Base-by-base conservation (phyloP, 257 asterid genomes). In the Schizonepeta tenuifolia region DNA sequence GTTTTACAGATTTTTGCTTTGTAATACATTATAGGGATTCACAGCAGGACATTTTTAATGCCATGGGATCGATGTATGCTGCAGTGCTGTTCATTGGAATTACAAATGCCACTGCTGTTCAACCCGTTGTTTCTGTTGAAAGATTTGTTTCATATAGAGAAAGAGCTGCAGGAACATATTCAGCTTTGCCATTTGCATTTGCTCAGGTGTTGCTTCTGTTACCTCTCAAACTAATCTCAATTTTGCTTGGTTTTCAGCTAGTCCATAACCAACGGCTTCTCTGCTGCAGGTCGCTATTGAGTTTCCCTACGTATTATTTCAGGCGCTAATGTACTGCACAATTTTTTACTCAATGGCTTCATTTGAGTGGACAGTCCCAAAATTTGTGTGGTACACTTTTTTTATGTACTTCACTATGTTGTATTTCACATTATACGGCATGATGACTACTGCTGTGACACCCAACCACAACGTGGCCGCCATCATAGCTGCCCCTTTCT, bases 381-480 rank as follows among this genome's bases (percentile, higher is more conserved):
- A 93, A 71, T 84, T 91, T 63, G 14, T 89, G 72, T 86, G 91
- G 92, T 91, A 89, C 87, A 72, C 71, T 18, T 89, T 83, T 76
- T 86, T 89, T 51, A 93, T 87, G 95, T 93, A 83, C 85, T 91
- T 85, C 74, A 88, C 97, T 4, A 84, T 91, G 89, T 65, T 89
- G 77, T 93, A 91, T 82, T 93, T 93, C 90, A 93, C 98, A 78
- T 86, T 84, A 22, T 90, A 86, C 31, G 98, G 98, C 71, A 93
- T 93, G 98, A 93, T 93, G 98, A 93, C 97, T 43, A 89, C 97
- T 53, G 96, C 98, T 0, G 91, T 88, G 78, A 88, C 98, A 0
- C 98, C 98, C 78, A 91, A 93, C 78, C 97, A 91, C 82, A 88
- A 93, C 3, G 89, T 93, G 53, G 96, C 97, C n/a, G 91, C 96